A percentile compares a stretch with the other conserved stretches of the same genome.
Conservation (phyloP, 345 rosid genomes). For the Eucalyptus regnans region DNA sequence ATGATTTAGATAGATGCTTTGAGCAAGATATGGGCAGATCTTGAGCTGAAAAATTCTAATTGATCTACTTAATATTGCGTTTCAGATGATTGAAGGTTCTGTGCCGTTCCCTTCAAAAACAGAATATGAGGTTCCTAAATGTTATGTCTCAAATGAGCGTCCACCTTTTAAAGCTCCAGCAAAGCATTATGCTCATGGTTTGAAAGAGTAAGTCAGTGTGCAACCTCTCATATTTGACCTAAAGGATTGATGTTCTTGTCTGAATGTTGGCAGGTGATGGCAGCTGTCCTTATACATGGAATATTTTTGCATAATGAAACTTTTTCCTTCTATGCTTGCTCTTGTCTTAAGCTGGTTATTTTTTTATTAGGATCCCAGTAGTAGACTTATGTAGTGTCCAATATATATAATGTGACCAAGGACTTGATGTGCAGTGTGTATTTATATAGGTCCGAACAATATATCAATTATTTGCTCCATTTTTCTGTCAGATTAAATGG, state of each 20-base stretch:
- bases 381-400: background rate
- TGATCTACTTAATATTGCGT: background rate
- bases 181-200: constrained; percentile 43
- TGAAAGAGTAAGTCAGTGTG: constrained; percentile 40
- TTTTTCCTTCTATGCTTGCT: background rate
- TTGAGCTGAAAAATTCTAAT: background rate
- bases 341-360: background rate
- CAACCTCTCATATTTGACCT: background rate
- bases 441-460: background rate
- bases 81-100: constrained; percentile 79
- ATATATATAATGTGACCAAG: background rate
- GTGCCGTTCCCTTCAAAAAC: constrained; percentile 47
- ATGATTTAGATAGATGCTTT: background rate
- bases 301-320: background rate
- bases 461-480: background rate
- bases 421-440: background rate
- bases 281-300: background rate
- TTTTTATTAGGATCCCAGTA: background rate
- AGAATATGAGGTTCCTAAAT: constrained; percentile 70
- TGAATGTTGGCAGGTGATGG: background rate
- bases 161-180: constrained; percentile 61
- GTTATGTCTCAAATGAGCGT: constrained; percentile 51
- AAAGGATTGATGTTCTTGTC: background rate
- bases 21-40: background rate
- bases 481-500: background rate